These are phyloP conservation scores for Cytospora chrysosperma DNA, from an alignment of 2,329 filamentous ascomycete species.

Conservation along the genomic window DNA sequence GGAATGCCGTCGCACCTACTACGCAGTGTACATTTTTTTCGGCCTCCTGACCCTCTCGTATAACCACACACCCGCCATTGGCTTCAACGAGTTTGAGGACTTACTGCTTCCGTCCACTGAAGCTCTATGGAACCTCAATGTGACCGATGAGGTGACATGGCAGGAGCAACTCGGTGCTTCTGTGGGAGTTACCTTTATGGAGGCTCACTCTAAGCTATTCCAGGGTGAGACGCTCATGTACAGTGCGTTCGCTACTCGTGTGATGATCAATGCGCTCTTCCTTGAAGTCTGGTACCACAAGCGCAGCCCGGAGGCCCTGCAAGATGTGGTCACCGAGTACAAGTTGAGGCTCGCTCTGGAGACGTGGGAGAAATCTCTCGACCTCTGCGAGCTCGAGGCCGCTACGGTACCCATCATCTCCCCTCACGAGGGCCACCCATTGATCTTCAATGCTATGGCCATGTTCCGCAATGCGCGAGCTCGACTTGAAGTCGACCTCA, in stretches of 20 bases:
- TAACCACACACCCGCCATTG: conserved; percentile 97
- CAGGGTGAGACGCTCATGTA: conserved; percentile 88
- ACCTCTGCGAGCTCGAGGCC: conserved; percentile 87
- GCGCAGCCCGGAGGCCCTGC: conserved; percentile 93
- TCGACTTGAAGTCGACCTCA: conserved; percentile 90
- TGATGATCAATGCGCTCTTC: conserved; percentile 99
- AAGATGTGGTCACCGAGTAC: conserved; percentile 97
- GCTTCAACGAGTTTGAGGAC: conserved; percentile 96
- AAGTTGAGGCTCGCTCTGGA: conserved; percentile 93
- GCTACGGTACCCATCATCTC: conserved; percentile 87
- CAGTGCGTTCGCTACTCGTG: conserved; percentile 93
- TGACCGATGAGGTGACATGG: conserved; percentile 79
- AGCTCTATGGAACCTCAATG: conserved; percentile 86
- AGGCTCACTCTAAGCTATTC: conserved; percentile 93
- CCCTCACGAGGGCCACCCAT: conserved; percentile 90
- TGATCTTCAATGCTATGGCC: conserved; percentile 98
- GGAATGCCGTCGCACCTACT: conserved; percentile 93
- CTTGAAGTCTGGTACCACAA: conserved; percentile 99
- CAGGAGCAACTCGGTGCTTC: conserved; percentile 71
- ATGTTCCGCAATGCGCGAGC: conserved; percentile 93
- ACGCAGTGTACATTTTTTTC: conserved; percentile 98
- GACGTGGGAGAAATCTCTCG: conserved; percentile 97
- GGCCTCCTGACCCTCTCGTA: conserved; percentile 91
- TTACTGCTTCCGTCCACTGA: conserved; percentile 91
- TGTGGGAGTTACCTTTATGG: conserved; percentile 80